Conservation (phyloP, 306 rosid species). For the Acacia melanoxylon region DNA sequence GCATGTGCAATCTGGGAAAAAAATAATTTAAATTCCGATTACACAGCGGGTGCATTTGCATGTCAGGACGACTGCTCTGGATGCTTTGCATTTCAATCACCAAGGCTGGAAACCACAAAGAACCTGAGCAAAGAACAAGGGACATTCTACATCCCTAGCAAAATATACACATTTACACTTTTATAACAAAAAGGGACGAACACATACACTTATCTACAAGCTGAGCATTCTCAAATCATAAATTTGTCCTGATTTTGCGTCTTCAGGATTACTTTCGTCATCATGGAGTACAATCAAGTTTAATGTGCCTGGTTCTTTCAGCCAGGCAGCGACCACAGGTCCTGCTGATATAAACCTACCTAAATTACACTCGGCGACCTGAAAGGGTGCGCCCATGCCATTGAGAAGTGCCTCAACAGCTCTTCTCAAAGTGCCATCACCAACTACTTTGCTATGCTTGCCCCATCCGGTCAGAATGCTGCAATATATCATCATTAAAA, state of each 20-base stretch:
- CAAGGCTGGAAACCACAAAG: too few relatives aligned
- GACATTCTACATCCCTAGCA: background rate
- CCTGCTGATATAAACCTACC: conserved; percentile 81
- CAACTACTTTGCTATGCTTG: conserved; percentile 90
- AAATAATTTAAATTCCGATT: too few relatives aligned
- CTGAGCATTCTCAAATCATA: conserved; percentile 42
- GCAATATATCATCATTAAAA: conserved; percentile 22
- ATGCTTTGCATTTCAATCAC: too few relatives aligned
- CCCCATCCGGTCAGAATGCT: conserved; percentile 99
- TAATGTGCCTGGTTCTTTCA: conserved; percentile 62
- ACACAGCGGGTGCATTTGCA: too few relatives aligned
- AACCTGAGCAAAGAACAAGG: background rate
- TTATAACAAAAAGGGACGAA: background rate
- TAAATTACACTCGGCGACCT: conserved; percentile 56
- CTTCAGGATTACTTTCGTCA: conserved; percentile 41
- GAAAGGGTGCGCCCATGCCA: conserved; percentile 85
- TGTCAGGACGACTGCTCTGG: too few relatives aligned
- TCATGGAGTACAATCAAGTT: conserved; percentile 72
- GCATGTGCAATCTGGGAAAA: background rate
- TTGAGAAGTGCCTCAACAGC: conserved; percentile 70
- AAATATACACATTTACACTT: background rate
- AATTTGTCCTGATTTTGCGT: conserved; percentile 32
- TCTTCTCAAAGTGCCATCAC: conserved; percentile 66
- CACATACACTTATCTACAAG: conserved; percentile 19
- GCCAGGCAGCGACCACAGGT: conserved; percentile 67